Conservation (phyloP, 257 asterid genomes). For the Vinca minor region DNA sequence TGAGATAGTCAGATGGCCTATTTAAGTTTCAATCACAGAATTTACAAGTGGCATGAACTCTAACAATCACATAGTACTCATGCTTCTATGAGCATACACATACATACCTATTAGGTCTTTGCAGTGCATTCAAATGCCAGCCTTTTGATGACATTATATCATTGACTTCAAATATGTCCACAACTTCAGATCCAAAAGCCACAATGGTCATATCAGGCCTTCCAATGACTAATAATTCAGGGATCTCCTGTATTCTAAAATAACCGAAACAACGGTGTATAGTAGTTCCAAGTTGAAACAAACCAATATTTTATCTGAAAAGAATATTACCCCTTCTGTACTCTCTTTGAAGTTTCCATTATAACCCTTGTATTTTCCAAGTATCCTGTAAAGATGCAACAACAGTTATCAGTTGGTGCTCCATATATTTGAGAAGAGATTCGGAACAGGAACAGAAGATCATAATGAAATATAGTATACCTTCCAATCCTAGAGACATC, state of each 20-base stretch:
- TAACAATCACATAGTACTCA: not conserved
- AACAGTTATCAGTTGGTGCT: conserved; percentile 15
- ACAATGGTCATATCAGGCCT: conserved; percentile 96
- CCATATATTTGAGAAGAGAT: conserved; percentile 10
- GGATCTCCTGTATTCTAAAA: conserved; percentile 63
- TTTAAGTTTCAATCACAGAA: not conserved
- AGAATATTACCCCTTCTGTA: conserved; percentile 68
- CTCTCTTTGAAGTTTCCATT: conserved; percentile 88
- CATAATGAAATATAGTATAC: conserved; percentile 23
- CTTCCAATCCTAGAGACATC: conserved; percentile 95
- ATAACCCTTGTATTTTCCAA: conserved; percentile 75
- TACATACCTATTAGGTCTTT: conserved; percentile 86
- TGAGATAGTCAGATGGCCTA: not conserved
- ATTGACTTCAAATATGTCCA: conserved; percentile 94
- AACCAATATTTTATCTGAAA: conserved; percentile 3
- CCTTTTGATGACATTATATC: conserved; percentile 83
- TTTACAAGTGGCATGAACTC: not conserved
- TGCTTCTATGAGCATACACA: not conserved
- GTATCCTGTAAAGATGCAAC: conserved; percentile 48
- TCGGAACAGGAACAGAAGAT: conserved; percentile 7
- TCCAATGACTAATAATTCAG: conserved; percentile 64
- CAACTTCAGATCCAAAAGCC: conserved; percentile 74
- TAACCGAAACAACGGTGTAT: not conserved
- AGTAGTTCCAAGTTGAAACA: conserved; percentile 9
- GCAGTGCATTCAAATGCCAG: conserved; percentile 96